Evolutionary conservation across 1,284 basidiomycete species (phyloP).

Genomic region (Cryptococcus wingfieldii): DNA sequence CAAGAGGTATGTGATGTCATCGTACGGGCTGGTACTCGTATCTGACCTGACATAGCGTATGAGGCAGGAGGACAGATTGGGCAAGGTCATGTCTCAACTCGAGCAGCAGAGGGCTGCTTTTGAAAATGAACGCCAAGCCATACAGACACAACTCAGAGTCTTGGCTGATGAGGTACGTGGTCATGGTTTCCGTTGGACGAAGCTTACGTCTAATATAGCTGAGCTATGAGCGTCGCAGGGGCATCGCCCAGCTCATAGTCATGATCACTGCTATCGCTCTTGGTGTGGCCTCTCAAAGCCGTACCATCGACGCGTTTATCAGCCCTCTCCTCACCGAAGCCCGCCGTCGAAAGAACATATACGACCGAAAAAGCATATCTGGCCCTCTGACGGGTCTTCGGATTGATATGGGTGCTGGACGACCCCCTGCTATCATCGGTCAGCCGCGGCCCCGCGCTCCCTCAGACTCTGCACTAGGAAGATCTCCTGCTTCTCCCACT

Average conservation of each 20-base stretch:
- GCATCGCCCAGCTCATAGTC: constrained; percentile 40
- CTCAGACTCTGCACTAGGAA: neutral
- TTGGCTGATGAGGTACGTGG: constrained; percentile 35
- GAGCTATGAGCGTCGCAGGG: constrained; percentile 39
- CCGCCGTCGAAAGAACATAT: constrained; percentile 19
- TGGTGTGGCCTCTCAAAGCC: constrained; percentile 29
- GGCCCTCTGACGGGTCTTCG: constrained; percentile 36
- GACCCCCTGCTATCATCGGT: constrained; percentile 26
- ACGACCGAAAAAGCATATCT: constrained; percentile 7
- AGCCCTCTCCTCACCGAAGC: constrained; percentile 31
- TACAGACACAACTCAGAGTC: constrained; percentile 29
- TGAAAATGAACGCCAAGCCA: constrained; percentile 33
- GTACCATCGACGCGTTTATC: constrained; percentile 36
- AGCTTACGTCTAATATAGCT: constrained; percentile 13
- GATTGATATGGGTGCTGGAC: constrained; percentile 33
- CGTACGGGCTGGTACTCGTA: neutral
- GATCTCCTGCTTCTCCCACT: constrained; percentile 7
- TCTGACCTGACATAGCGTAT: constrained; percentile 24
- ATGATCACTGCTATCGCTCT: constrained; percentile 36
- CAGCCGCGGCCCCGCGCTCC: constrained; percentile 3
- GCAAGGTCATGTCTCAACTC: constrained; percentile 31
- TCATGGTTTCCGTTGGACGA: neutral
- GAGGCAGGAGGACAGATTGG: constrained; percentile 42
- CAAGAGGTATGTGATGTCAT: constrained; percentile 26
- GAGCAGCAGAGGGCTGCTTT: constrained; percentile 36